phyloP scores from a whole-genome alignment of 352 stramenopile genomes.

The Globisporangium lucens region DNA sequence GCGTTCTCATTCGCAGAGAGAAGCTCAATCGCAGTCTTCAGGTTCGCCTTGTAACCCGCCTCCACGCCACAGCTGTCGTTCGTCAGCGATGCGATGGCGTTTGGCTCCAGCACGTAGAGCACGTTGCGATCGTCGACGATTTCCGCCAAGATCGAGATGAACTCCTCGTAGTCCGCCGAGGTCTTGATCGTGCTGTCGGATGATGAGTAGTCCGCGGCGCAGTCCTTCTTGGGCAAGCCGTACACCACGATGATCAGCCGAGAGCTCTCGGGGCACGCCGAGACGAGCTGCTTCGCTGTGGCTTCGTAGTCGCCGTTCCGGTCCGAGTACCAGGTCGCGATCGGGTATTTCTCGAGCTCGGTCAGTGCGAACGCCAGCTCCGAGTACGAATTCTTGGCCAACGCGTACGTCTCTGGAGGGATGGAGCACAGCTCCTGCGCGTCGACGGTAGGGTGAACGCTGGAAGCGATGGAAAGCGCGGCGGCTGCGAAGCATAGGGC shows the following conservation, averaged over 20 bases:
- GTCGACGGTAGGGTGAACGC: not conserved
- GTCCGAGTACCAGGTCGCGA: conserved; percentile 60
- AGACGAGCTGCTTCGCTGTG: conserved; percentile 25
- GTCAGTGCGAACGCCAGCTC: conserved; percentile 29
- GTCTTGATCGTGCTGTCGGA: conserved; percentile 32
- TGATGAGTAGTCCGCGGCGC: conserved; percentile 43
- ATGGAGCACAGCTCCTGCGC: conserved; percentile 9
- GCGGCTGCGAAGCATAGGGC: not conserved
- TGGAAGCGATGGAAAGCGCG: not conserved
- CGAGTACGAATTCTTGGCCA: conserved; percentile 37
- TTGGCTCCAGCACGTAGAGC: conserved; percentile 62
- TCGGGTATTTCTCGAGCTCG: conserved; percentile 37
- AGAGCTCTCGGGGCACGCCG: conserved; percentile 30
- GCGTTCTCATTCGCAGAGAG: conserved; percentile 57
- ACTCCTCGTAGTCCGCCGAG: conserved; percentile 41
- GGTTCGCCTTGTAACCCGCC: conserved; percentile 48
- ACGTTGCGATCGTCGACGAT: conserved; percentile 35
- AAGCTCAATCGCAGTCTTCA: conserved; percentile 43
- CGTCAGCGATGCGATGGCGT: conserved; percentile 50
- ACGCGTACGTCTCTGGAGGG: conserved; percentile 2
- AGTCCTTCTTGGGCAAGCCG: conserved; percentile 77
- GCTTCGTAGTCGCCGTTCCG: conserved; percentile 25
- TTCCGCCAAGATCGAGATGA: conserved; percentile 35
- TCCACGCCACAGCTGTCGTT: conserved; percentile 37
- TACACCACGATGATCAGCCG: conserved; percentile 65